Conservation (phyloP, 148 eudicot species). For the Selenicereus undatus region DNA sequence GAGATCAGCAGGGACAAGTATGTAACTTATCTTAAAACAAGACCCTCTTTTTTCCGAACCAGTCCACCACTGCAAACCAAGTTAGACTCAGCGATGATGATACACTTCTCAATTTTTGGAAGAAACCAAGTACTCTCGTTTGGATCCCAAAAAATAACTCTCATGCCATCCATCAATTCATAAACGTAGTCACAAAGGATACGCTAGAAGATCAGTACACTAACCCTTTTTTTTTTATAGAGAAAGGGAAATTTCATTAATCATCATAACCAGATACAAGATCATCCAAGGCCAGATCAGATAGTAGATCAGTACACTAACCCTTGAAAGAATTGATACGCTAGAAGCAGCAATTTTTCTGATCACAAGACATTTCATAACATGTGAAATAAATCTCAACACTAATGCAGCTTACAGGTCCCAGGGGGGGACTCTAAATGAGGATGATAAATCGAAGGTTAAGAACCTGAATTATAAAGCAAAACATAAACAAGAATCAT, state of each 20-base stretch:
- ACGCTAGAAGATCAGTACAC: conserved; percentile 1
- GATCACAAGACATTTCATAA: background rate
- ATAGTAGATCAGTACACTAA: background rate
- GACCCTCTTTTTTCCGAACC: too few relatives aligned
- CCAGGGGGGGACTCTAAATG: background rate
- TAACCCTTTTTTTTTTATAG: too few relatives aligned
- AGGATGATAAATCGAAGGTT: background rate
- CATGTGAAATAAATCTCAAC: background rate
- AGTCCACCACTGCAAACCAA: too few relatives aligned
- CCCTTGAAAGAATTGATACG: background rate
- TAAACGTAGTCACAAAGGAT: background rate
- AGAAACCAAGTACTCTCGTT: too few relatives aligned
- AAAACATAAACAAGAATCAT: background rate
- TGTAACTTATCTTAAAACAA: background rate
- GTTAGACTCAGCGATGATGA: too few relatives aligned
- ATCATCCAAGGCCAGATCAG: too few relatives aligned
- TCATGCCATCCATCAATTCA: background rate
- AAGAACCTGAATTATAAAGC: background rate
- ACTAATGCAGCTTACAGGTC: background rate
- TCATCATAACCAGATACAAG: too few relatives aligned
- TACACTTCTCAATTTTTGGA: too few relatives aligned
- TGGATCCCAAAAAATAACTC: too few relatives aligned
- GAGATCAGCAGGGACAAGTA: conserved; percentile 2
- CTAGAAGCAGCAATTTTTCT: background rate
- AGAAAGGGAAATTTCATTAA: too few relatives aligned